Evolutionary conservation across 2,329 filamentous ascomycete genomes (phyloP).

Genomic region (Rhynchosporium agropyri): DNA sequence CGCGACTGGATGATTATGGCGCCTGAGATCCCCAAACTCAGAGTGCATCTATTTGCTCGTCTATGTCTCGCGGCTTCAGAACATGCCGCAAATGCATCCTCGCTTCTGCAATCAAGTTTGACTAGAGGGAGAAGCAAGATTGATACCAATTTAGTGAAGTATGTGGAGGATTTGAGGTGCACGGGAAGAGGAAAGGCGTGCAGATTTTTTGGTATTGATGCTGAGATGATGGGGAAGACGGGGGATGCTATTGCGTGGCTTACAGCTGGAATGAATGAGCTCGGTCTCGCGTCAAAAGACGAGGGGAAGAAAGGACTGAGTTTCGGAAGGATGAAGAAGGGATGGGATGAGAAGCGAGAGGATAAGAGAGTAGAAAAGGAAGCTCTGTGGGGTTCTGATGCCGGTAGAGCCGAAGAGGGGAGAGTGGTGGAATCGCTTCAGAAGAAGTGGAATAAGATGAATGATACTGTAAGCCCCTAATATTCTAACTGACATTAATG

Average conservation of each 20-base stretch:
- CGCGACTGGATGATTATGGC: slow-evolving; percentile 97
- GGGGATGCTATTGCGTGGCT: slow-evolving; percentile 89
- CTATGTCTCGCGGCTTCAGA: slow-evolving; percentile 87
- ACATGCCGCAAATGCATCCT: slow-evolving; percentile 74
- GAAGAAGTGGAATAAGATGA: slow-evolving; percentile 87
- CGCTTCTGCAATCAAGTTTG: slow-evolving; percentile 50
- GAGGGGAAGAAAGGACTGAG: slow-evolving; percentile 54
- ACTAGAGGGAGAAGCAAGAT: slow-evolving; percentile 52
- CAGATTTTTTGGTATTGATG: slow-evolving; percentile 87
- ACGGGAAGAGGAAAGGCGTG: slow-evolving; percentile 84
- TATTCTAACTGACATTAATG: slow-evolving; percentile 20
- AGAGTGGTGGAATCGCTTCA: slow-evolving; percentile 86
- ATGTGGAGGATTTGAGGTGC: slow-evolving; percentile 73
- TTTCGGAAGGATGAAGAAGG: slow-evolving; percentile 69
- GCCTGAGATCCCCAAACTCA: slow-evolving; percentile 84
- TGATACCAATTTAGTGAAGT: slow-evolving; percentile 68
- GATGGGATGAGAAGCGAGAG: slow-evolving; percentile 75
- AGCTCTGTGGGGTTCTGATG: slow-evolving; percentile 76
- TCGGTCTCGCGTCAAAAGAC: slow-evolving; percentile 62
- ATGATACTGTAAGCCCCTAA: slow-evolving; percentile 72
- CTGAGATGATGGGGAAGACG: slow-evolving; percentile 78
- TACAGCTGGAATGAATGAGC: slow-evolving; percentile 71
- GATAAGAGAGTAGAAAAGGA: slow-evolving; percentile 78
- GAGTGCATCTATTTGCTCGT: slow-evolving; percentile 83
- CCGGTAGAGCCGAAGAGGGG: slow-evolving; percentile 80